These are phyloP conservation scores for Triticum timopheevii DNA, from an alignment of 176 grass and related monocot species.

Conservation along the genomic window DNA sequence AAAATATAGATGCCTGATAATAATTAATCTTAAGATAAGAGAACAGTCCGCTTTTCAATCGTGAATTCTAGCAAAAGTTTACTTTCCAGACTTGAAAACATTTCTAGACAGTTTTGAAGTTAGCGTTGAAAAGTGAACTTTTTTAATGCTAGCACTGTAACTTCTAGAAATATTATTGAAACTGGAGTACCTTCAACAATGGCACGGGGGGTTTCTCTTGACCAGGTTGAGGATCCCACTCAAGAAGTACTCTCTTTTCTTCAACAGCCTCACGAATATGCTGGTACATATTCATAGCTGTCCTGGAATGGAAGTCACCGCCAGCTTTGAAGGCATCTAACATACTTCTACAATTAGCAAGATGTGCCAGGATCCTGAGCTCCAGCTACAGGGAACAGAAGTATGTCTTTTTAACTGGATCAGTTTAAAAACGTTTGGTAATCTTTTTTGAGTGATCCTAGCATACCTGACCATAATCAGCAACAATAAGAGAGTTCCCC, in stretches of 20 bases:
- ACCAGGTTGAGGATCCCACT: constrained; percentile 91
- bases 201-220: constrained; percentile 84
- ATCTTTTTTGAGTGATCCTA: neutral
- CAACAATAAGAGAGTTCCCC: constrained; percentile 91
- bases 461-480: constrained; percentile 99
- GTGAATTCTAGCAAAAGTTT: neutral
- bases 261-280: constrained; percentile 81
- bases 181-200: constrained; percentile 68
- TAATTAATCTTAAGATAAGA: neutral
- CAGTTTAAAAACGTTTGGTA: constrained; percentile 7
- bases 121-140: neutral
- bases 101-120: neutral
- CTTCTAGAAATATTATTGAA: constrained; percentile 31
- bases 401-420: constrained; percentile 9
- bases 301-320: constrained; percentile 97
- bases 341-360: constrained; percentile 90
- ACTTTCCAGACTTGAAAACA: neutral
- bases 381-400: constrained; percentile 64
- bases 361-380: constrained; percentile 94
- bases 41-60: neutral
- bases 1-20: neutral
- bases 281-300: constrained; percentile 94
- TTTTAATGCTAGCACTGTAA: neutral
- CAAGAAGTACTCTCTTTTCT: constrained; percentile 82
- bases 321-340: constrained; percentile 90